A percentile compares a stretch with the other conserved stretches of the same genome.
Conservation (phyloP, 768 basidiomycete genomes). For the Coprinopsis strossmayeri region DNA sequence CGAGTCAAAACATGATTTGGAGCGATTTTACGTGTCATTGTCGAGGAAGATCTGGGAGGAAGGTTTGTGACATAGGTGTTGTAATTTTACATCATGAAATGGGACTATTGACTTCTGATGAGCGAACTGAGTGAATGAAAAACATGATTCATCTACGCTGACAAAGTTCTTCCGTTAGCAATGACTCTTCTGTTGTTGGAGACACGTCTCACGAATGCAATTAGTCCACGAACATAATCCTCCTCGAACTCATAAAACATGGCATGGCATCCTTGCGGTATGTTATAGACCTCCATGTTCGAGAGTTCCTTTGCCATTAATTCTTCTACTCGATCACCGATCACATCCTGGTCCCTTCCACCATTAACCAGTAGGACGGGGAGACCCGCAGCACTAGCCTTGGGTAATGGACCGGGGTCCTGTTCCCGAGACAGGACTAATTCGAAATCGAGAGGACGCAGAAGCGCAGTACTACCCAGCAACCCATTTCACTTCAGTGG, state of each 20-base stretch:
- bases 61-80: conserved; percentile 50
- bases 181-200: neutral
- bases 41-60: conserved; percentile 90
- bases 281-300: neutral
- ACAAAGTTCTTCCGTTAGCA: neutral
- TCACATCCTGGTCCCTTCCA: conserved; percentile 20
- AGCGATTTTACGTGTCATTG: conserved; percentile 85
- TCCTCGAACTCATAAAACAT: conserved; percentile 2
- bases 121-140: too few relatives aligned
- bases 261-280: neutral
- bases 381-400: conserved; percentile 20
- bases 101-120: too few relatives aligned
- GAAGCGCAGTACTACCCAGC: conserved; percentile 19
- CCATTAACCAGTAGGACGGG: conserved; percentile 22
- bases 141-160: too few relatives aligned
- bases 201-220: neutral
- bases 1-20: conserved; percentile 68
- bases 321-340: conserved; percentile 17
- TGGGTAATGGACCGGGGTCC: conserved; percentile 19
- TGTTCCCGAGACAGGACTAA: conserved; percentile 21
- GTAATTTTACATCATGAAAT: too few relatives aligned
- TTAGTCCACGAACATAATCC: neutral
- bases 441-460: conserved; percentile 14
- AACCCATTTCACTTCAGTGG: conserved; percentile 17
- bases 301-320: neutral